Base-by-base conservation (phyloP, 169 alveolate species). In the Eimeria tenella region DNA sequence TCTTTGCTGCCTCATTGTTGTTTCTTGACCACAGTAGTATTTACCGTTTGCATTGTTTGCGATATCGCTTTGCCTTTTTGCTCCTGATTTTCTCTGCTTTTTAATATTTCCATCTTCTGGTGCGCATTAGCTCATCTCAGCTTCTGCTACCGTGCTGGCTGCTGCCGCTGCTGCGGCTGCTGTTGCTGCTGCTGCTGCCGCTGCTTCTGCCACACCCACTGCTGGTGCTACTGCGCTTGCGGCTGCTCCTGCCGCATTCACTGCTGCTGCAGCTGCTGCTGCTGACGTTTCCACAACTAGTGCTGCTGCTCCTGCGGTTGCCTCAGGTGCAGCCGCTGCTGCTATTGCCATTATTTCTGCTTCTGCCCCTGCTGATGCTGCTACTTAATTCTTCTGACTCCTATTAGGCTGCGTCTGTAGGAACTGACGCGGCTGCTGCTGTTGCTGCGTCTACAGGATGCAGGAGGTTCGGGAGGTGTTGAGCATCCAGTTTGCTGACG, bases 361-460 rank as follows among this genome's bases (percentile, higher is more conserved):
- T n/a, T 7, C 77, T 4, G 77, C 77, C 31, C 0, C 31, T n/a
- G 77, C 77, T 0, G 77, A 2, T 68, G 77, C 77, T 68, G 77
- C 3, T 68, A 23, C 77, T 10, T 58, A 17, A 13, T 58, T 10
- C 68, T 58, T 10, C 68, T 58, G 77, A 15, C 77, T 17, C 42
- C 55, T 7, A 68, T 68, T 23, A 11, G 11, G n/a, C 77, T 68
- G n/a, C 11, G 0, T 0, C 4, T 10, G 68, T 13, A 17, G 2
- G 19, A 17, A 58, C 68, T 58, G 68, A 10, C 17, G 68, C 68
- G 11, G 68, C 68, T 58, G 68, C 68, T 58, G 77, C 77, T 68
- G 21, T 68, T 68, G 77, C 77, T 68, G 77, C 77, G 17, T 3
- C 60, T 73, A 53, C 83, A 73, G 83, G 83, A 7, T 73, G 13